These are phyloP conservation scores for Eucalyptus leucophloia DNA, from an alignment of 345 rosid species.

Conservation along the genomic window DNA sequence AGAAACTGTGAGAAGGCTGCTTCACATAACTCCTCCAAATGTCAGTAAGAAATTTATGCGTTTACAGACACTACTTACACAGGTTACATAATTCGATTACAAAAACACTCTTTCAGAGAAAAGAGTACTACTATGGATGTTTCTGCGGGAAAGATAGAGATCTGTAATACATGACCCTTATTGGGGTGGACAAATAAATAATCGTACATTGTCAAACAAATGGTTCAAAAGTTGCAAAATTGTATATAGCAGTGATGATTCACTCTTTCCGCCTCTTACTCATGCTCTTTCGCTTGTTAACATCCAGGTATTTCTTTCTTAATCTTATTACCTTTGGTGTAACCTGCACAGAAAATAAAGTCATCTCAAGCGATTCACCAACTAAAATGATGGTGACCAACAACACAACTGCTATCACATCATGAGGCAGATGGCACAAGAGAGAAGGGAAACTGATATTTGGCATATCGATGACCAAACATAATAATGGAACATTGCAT, in stretches of 20 bases:
- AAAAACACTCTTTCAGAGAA: neutral
- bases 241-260: neutral
- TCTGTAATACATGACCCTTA: neutral
- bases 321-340: constrained; percentile 84
- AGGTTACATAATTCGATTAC: neutral
- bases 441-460: neutral
- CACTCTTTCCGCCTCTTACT: constrained; percentile 73
- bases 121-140: neutral
- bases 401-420: too few species aligned
- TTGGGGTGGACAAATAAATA: neutral
- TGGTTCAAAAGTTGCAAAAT: neutral
- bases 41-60: neutral
- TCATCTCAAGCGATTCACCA: neutral
- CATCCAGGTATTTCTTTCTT: constrained; percentile 82
- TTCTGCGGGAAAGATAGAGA: neutral
- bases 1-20: neutral
- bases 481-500: neutral
- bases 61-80: neutral
- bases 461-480: neutral
- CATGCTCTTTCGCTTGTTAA: constrained; percentile 81
- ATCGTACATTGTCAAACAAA: neutral
- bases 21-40: neutral
- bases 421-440: neutral
- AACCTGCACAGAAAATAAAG: constrained; percentile 32
- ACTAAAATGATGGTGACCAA: neutral